phyloP scores from a whole-genome alignment of 192 early-diverging fungal genomes.

The Coemansia sp. region DNA sequence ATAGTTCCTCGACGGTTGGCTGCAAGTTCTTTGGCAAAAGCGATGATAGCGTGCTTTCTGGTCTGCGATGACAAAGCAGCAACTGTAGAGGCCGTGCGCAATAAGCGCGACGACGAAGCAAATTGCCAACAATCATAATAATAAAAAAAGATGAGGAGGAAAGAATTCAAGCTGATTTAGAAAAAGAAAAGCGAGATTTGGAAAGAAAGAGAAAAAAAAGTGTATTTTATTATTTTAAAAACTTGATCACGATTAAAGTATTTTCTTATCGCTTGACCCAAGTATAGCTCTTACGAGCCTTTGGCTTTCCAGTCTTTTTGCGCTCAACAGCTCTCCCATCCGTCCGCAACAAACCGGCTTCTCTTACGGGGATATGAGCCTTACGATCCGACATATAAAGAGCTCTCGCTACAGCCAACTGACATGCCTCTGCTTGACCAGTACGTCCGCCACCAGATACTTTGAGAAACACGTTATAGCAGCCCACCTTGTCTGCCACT shows the following conservation, averaged over 20 bases:
- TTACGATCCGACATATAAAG: conserved; percentile 67
- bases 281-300: conserved; percentile 90
- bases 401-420: conserved; percentile 78
- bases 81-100: too few relatives aligned
- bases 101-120: too few relatives aligned
- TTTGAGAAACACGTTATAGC: conserved; percentile 84
- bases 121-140: too few relatives aligned
- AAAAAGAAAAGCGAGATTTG: too few relatives aligned
- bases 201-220: conserved; percentile 8
- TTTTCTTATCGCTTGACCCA: conserved; percentile 68
- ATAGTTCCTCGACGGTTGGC: conserved; percentile 9
- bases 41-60: background rate
- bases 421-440: conserved; percentile 87
- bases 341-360: conserved; percentile 62
- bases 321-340: conserved; percentile 87
- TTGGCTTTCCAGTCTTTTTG: conserved; percentile 95
- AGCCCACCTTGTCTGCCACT: conserved; percentile 64
- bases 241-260: background rate
- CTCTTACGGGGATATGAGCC: conserved; percentile 60
- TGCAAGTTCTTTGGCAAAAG: conserved; percentile 24
- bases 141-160: too few relatives aligned
- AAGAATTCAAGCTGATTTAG: too few relatives aligned
- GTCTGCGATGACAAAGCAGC: too few relatives aligned
- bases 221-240: background rate
- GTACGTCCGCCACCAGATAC: conserved; percentile 82